phyloP scores from a whole-genome alignment of 768 basidiomycete species.

The Trichaptum fuscoviolaceum region DNA sequence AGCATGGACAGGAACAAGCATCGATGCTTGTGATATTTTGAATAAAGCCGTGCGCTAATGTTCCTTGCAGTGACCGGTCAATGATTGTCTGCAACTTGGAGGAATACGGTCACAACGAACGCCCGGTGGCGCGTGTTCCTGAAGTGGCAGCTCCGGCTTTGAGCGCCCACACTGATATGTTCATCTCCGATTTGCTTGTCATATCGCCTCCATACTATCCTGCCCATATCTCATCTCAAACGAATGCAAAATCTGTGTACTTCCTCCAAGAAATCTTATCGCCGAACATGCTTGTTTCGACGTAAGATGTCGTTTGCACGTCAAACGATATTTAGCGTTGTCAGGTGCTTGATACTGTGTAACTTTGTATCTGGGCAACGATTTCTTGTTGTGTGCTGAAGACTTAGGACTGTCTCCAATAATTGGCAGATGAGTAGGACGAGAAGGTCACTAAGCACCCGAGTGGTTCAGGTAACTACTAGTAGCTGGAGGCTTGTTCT shows the following conservation, averaged over 20 bases:
- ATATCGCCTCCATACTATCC: neutral
- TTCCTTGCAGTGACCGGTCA: constrained; percentile 12
- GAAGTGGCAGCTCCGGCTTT: neutral
- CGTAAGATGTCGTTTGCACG: neutral
- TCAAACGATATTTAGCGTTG: too few species aligned
- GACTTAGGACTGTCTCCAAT: too few species aligned
- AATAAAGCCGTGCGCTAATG: too few species aligned
- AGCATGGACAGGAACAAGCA: constrained; percentile 20
- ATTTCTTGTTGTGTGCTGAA: too few species aligned
- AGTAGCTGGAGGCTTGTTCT: neutral
- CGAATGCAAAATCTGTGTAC: too few species aligned
- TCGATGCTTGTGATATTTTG: constrained; percentile 4
- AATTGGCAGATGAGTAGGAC: too few species aligned
- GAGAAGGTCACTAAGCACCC: too few species aligned
- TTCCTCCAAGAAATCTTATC: neutral
- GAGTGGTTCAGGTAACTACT: too few species aligned
- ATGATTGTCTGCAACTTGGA: neutral
- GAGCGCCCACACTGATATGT: too few species aligned
- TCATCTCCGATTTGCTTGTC: neutral
- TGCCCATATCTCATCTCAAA: neutral
- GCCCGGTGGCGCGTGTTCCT: neutral
- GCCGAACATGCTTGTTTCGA: neutral
- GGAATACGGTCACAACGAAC: neutral
- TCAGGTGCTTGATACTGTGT: too few species aligned
- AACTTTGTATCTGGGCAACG: too few species aligned